Conservation (phyloP, 1,284 basidiomycete genomes). For the Cystobasidium slooffiae region DNA sequence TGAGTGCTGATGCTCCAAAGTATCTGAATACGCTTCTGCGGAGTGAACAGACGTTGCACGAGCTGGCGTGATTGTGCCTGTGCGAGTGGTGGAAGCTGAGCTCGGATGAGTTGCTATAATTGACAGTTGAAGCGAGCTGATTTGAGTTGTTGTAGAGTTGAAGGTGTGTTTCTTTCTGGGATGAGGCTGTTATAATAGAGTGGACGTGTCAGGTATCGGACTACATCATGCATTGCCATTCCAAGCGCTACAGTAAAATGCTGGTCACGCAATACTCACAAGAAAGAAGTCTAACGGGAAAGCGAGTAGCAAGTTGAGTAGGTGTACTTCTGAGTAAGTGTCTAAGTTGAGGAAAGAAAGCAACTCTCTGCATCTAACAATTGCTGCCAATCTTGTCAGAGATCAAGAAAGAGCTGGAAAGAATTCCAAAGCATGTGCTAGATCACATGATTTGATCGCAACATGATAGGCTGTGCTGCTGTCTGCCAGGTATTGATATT, state of each 20-base stretch:
- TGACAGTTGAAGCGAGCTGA: neutral
- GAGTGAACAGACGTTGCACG: constrained; percentile 37
- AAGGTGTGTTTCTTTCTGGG: constrained; percentile 15
- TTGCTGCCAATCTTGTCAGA: neutral
- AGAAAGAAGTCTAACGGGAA: neutral
- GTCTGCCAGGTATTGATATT: no score
- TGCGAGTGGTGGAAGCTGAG: constrained; percentile 57
- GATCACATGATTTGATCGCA: neutral
- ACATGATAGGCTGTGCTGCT: no score
- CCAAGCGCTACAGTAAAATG: no score
- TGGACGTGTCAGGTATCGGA: neutral
- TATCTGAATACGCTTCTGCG: constrained; percentile 31
- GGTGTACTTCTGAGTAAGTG: neutral
- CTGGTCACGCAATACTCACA: neutral
- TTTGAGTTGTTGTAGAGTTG: constrained; percentile 22
- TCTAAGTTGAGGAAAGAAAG: neutral
- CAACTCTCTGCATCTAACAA: constrained; percentile 26
- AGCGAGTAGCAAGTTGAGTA: neutral
- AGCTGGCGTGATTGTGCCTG: constrained; percentile 8
- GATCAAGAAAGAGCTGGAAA: no score
- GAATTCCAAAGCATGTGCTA: no score
- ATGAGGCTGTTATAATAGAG: neutral
- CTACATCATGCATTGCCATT: no score
- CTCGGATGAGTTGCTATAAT: neutral
- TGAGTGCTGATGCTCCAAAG: constrained; percentile 38